Conservation (phyloP, 163 green algal genomes). For the Smithsoniella earleae region DNA sequence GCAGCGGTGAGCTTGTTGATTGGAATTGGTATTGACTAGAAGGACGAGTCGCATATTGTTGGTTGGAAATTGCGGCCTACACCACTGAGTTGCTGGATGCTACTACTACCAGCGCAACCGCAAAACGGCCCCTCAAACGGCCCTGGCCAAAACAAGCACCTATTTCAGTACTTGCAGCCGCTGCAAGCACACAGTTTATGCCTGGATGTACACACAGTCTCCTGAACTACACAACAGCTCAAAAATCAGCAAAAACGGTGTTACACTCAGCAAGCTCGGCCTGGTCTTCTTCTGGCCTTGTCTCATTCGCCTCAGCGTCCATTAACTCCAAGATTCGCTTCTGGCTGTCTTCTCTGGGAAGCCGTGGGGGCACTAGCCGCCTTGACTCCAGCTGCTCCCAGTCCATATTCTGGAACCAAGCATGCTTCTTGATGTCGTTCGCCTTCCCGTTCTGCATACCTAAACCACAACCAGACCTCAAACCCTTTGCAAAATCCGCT, state of each 20-base stretch:
- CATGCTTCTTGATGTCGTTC: constrained; percentile 80
- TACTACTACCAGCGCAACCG: too few relatives aligned
- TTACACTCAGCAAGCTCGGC: constrained; percentile 76
- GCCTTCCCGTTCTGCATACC: constrained; percentile 73
- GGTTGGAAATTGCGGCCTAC: too few relatives aligned
- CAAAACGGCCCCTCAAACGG: too few relatives aligned
- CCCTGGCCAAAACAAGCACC: too few relatives aligned
- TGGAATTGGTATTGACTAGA: too few relatives aligned
- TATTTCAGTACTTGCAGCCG: too few relatives aligned
- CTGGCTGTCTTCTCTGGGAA: constrained; percentile 65
- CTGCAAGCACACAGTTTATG: too few relatives aligned
- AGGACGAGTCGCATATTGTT: too few relatives aligned
- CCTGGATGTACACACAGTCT: too few relatives aligned
- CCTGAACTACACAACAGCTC: too few relatives aligned
- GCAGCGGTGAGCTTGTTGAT: too few relatives aligned
- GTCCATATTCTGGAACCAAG: constrained; percentile 84
- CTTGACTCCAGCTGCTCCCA: constrained; percentile 75
- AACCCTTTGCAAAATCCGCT: not conserved
- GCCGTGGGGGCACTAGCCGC: constrained; percentile 52
- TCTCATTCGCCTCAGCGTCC: constrained; percentile 50
- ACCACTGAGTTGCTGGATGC: too few relatives aligned
- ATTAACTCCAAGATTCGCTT: constrained; percentile 77
- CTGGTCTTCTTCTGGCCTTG: constrained; percentile 50
- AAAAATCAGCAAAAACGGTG: constrained; percentile 81
- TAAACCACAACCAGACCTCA: constrained; percentile 34